These are phyloP conservation scores for Flagelloscypha sp. DNA, from an alignment of 768 basidiomycete genomes.

Conservation along the genomic window DNA sequence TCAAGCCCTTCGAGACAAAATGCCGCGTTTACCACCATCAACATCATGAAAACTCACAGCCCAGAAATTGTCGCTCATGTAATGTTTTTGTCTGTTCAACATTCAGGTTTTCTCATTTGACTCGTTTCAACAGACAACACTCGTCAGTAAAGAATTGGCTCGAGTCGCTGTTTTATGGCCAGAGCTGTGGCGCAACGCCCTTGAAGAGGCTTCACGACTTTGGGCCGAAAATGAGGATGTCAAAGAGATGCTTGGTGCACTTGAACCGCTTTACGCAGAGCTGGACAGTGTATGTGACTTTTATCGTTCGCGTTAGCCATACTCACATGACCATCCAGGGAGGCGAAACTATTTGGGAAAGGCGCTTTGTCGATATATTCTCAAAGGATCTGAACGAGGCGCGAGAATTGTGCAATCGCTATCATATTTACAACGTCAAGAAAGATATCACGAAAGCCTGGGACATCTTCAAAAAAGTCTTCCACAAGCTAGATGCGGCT, in stretches of 20 bases:
- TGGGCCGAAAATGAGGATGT: conserved; percentile 60
- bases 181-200: conserved; percentile 57
- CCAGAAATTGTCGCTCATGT: conserved; percentile 49
- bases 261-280: conserved; percentile 55
- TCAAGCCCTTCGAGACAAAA: conserved; percentile 41
- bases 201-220: conserved; percentile 56
- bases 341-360: conserved; percentile 54
- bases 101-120: background rate
- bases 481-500: conserved; percentile 49
- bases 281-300: conserved; percentile 34
- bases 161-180: conserved; percentile 63
- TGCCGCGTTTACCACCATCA: conserved; percentile 50
- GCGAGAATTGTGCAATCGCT: conserved; percentile 45
- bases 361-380: conserved; percentile 52
- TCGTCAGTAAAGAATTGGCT: conserved; percentile 58
- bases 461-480: conserved; percentile 60
- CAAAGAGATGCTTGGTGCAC: conserved; percentile 51
- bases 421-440: conserved; percentile 41
- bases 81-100: conserved; percentile 1
- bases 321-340: conserved; percentile 41
- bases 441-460: conserved; percentile 55
- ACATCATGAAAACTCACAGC: conserved; percentile 53
- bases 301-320: background rate
- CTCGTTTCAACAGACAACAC: conserved; percentile 27
- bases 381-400: conserved; percentile 54